A percentile compares a stretch with the other conserved stretches of the same genome.
These are phyloP conservation scores for Leishmania tropica DNA, from an alignment of 208 protist genomes.

Conservation along the genomic window DNA sequence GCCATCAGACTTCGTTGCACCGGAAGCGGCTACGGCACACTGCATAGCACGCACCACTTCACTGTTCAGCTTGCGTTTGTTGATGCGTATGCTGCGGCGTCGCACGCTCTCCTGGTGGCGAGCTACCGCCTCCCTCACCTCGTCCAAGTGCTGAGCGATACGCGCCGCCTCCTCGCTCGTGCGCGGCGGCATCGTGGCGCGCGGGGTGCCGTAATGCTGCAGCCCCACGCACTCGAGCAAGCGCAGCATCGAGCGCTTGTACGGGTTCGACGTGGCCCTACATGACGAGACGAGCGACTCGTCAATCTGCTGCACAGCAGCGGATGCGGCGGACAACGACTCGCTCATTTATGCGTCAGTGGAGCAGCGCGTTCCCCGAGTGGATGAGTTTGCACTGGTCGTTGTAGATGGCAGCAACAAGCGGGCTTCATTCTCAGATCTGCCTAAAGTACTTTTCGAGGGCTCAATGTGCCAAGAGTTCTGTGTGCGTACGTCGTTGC, in stretches of 20 bases:
- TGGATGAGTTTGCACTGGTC: neutral
- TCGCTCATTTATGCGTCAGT: neutral
- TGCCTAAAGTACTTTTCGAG: neutral
- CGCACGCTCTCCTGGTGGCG: slow-evolving; percentile 34
- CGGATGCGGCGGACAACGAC: neutral
- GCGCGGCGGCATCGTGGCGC: slow-evolving; percentile 44
- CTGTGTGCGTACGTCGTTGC: neutral
- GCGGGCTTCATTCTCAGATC: neutral
- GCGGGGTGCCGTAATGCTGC: slow-evolving; percentile 46
- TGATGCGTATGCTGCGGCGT: slow-evolving; percentile 24
- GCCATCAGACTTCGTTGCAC: neutral
- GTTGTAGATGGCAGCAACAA: neutral
- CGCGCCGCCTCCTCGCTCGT: slow-evolving; percentile 23
- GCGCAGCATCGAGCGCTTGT: slow-evolving; percentile 66
- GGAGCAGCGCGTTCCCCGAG: neutral
- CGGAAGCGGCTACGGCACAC: slow-evolving; percentile 8
- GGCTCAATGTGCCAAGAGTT: neutral
- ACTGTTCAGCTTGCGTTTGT: slow-evolving; percentile 18
- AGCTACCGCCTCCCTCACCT: slow-evolving; percentile 6
- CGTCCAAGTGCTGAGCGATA: slow-evolving; percentile 30
- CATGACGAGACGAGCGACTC: slow-evolving; percentile 27
- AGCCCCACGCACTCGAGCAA: slow-evolving; percentile 62
- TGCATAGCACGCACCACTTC: slow-evolving; percentile 3
- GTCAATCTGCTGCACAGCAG: neutral
- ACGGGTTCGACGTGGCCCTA: slow-evolving; percentile 33